Conservation (phyloP, 129 eudicot genomes). For the Solidago caesia region DNA sequence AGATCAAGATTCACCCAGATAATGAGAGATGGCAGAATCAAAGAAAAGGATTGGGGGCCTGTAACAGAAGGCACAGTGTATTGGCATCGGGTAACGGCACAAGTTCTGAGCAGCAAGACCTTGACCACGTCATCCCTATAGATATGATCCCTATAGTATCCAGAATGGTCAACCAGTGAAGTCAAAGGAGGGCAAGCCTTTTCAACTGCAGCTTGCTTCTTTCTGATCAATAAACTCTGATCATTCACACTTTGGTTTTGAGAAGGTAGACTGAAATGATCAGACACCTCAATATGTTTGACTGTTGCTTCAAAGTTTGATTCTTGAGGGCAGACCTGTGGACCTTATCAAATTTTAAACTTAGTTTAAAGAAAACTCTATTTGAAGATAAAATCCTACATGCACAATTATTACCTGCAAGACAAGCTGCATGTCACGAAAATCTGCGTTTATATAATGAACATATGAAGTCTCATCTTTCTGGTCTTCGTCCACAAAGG, state of each 20-base stretch:
- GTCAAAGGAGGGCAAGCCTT: slow-evolving; percentile 42
- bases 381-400: background rate
- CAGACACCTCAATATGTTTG: slow-evolving; percentile 58
- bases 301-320: slow-evolving; percentile 69
- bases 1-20: slow-evolving; percentile 68
- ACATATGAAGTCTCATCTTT: slow-evolving; percentile 24
- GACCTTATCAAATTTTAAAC: slow-evolving; percentile 41
- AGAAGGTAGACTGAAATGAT: slow-evolving; percentile 46
- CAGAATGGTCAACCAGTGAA: slow-evolving; percentile 20
- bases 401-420: slow-evolving; percentile 57
- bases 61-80: slow-evolving; percentile 38
- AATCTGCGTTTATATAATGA: slow-evolving; percentile 62
- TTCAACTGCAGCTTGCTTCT: slow-evolving; percentile 66
- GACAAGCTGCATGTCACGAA: slow-evolving; percentile 43
- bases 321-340: slow-evolving; percentile 78
- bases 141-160: slow-evolving; percentile 26
- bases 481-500: slow-evolving; percentile 70
- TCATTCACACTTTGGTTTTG: slow-evolving; percentile 19
- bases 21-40: slow-evolving; percentile 67
- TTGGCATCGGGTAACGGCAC: slow-evolving; percentile 46
- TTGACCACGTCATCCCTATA: slow-evolving; percentile 47
- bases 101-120: slow-evolving; percentile 59
- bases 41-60: slow-evolving; percentile 56
- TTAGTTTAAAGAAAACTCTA: slow-evolving; percentile 16
- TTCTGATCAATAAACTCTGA: slow-evolving; percentile 39